phyloP scores from a whole-genome alignment of 257 asterid species.

The Nicotiana undulata region DNA sequence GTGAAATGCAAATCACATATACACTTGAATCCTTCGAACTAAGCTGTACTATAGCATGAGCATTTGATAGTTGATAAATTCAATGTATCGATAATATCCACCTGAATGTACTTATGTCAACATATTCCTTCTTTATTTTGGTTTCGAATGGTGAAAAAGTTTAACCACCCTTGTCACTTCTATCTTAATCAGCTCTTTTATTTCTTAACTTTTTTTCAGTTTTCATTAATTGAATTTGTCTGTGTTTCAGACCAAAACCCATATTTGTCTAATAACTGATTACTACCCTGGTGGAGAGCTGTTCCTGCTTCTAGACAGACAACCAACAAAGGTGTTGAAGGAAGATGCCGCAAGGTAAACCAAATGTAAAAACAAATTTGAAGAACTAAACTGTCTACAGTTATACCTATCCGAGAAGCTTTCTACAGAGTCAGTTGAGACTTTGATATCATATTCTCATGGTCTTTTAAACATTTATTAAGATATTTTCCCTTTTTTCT shows the following conservation, averaged over 20 bases:
- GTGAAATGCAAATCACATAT: neutral
- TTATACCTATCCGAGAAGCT: neutral
- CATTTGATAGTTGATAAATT: neutral
- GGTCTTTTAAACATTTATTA: neutral
- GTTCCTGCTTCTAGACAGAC: conserved; percentile 78
- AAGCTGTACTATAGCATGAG: neutral
- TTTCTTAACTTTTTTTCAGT: neutral
- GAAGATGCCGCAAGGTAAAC: conserved; percentile 85
- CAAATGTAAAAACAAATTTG: neutral
- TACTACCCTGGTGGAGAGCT: conserved; percentile 94
- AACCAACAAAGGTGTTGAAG: conserved; percentile 72
- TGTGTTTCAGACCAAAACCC: conserved; percentile 73
- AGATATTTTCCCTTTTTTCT: neutral
- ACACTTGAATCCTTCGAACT: neutral
- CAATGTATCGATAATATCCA: neutral
- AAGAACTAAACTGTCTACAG: neutral
- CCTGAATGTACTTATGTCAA: neutral
- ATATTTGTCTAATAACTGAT: conserved; percentile 84
- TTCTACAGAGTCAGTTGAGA: neutral
- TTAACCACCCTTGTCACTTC: neutral
- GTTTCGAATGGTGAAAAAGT: neutral
- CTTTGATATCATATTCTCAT: neutral
- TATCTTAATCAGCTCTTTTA: neutral
- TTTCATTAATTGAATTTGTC: conserved; percentile 11
- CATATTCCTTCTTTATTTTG: neutral